Evolutionary conservation across 108 stramenopile genomes (phyloP).

Genomic region (Cyclotella distinguenda): DNA sequence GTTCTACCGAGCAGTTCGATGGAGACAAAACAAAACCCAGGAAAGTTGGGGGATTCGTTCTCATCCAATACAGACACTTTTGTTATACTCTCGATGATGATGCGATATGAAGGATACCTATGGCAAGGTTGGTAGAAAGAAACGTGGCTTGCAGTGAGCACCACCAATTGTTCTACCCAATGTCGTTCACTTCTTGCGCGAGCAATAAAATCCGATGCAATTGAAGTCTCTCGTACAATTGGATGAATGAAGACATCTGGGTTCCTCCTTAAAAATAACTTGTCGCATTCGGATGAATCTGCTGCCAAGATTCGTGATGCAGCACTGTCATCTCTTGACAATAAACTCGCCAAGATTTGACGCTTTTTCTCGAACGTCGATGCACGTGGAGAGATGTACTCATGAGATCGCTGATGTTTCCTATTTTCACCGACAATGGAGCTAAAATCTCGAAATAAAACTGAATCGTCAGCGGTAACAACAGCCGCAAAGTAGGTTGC

Average conservation of each 20-base stretch:
- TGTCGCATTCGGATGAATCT: conserved; percentile 15
- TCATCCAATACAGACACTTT: conserved; percentile 20
- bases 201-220: conserved; percentile 38
- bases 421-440: neutral
- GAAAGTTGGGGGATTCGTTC: conserved; percentile 32
- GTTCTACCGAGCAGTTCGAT: conserved; percentile 59
- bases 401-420: neutral
- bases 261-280: conserved; percentile 15
- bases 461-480: neutral
- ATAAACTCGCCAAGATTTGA: neutral
- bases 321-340: neutral
- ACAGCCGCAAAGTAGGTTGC: neutral
- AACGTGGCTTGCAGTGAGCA: conserved; percentile 27
- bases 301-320: conserved; percentile 11
- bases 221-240: neutral
- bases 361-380: conserved; percentile 1
- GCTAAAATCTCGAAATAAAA: neutral
- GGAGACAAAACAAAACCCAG: conserved; percentile 41
- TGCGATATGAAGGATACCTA: conserved; percentile 37
- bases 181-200: conserved; percentile 66
- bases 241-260: neutral
- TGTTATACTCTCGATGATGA: conserved; percentile 37
- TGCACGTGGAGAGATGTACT: neutral
- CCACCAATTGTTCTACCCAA: conserved; percentile 65
- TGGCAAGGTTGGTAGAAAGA: conserved; percentile 55